Base-by-base conservation (phyloP, 345 rosid genomes). In the Moricandia arvensis region DNA sequence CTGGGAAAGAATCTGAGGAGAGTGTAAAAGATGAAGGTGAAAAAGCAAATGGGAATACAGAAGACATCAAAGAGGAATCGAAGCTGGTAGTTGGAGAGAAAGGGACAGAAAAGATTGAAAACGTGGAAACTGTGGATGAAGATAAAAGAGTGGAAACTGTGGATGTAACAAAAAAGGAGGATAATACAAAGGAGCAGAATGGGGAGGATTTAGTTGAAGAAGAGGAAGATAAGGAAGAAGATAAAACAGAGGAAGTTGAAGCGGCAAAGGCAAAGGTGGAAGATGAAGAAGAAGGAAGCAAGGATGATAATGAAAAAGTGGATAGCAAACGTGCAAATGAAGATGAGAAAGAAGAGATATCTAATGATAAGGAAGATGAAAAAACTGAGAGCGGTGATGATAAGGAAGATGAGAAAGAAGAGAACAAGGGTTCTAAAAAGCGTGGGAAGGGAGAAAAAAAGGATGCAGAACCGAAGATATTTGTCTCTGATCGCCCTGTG, bases 401-500 rank as follows among this genome's bases (percentile, higher is more conserved):
- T 47, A 77, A 75, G 71, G 82, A 81, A 74, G 66, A 17, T 10
- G 74, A 71, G 73, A 75, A 30, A 4, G 73, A 70, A 74, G 82
- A 70, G 73, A 77, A 30, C 73, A 88, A 83, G 79, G 82, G 71
- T 16, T 62, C 85, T 49, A 87, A 70, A 79, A 83, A 70, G 81
- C 79, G 78, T 37, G 81, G 76, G 72, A 86, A 79, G 75, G 77
- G 75, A 70, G 84, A 58, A 65, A 82, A 82, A 76, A 83, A 86
- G 71, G 87, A 81, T 68, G 75, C 67, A 34, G 90, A 82, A 76
- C 88, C 75, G 15, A 84, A 83, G 81, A 89, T 96, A 71, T 91
- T 96, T 83, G 63, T 71, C 55, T 77, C 80, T 66, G 87, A 91
- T 77, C 89, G 98, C 57, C 98, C 98, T 31, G 96, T 90, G 66